Base-by-base conservation (phyloP, 2,329 filamentous ascomycete species). In the Fusarium odoratissimum region DNA sequence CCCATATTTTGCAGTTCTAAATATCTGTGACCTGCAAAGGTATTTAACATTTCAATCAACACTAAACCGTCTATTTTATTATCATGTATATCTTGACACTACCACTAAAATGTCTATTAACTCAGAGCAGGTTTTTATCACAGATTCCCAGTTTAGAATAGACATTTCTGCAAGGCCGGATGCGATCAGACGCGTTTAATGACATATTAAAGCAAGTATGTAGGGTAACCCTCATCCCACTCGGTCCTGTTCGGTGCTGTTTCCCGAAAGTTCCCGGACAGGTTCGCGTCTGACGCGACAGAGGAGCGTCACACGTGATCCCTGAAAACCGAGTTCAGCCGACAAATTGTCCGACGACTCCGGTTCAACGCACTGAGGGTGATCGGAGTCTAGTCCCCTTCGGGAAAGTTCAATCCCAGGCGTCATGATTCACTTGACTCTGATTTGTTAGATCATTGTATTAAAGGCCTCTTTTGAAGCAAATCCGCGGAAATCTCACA, bases 401-500 rank as follows among this genome's bases (percentile, higher is more conserved):
- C 3, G 7, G 52, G 52, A 56, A 16, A 56, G n/a, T 19, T 44
- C 28, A 33, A 23, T 41, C 40, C 14, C n/a, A 23, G 30, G 25
- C n/a, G 8, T 8, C 1, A 14, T 51, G 6, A 31, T 49, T 49
- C 28, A 17, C 28, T 31, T 11, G 16, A 31, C 28, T 19, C 28
- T 49, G 28, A 49, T 49, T 49, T 31, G 46, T 51, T 35, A 4
- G 46, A 23, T 35, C 19, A 51, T 33, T 33, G 8, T 19, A 17
- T 33, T 5, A 14, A 19, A 19, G 30, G 11, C 46, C 12, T 33
- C 30, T 35, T 31, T 25, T 14, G 1, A 51, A 51, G 30, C 30
- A 51, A 44, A 59, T 52, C 56, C 56, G 56, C 56, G 56, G 56
- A 59, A 51, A 59, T 59, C 33, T 51, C 12, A 59, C 10, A 31